Base-by-base conservation (phyloP, 2,329 filamentous ascomycete genomes). In the Alternaria arborescens region DNA sequence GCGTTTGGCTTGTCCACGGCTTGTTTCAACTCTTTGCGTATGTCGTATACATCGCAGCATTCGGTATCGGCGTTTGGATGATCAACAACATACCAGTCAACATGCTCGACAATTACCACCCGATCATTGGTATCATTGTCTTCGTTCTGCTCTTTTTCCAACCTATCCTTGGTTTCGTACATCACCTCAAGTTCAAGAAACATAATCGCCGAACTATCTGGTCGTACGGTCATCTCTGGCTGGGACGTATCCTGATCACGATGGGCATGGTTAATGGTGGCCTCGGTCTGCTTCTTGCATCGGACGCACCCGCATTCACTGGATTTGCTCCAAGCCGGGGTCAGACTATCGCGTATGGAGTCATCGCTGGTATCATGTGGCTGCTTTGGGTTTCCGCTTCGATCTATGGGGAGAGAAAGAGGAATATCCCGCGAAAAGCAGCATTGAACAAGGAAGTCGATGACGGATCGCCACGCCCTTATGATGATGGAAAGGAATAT, bases 241-340 rank as follows among this genome's bases (percentile, higher is more conserved):
- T 86, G 20, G 86, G 86, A 20, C 80, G 86, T 3, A 65, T 78
- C 24, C 75, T 82, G 24, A 81, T 88, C 18, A 77, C 81, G 0
- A 73, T 87, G 2, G 86, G 83, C 2, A 83, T 87, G 58, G 78
- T 87, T 71, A 87, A 87, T 66, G 86, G 83, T 16, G 85, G 85
- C 0, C 74, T 87, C 0, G 86, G 86, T 1, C 78, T 86, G 54
- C 63, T 75, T 1, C 62, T 77, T 41, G 75, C 75, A 4, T 71
- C 66, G 1, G 67, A 74, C 44, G 73, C 73, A 11, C 70, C 70
- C 6, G 58, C 56, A 2, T 61, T 66, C n/a, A 65, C 71, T 0
- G 71, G 64, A 12, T 73, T 72, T 28, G 64, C 64, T 0, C 72
- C 74, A 5, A 72, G 58, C 30, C 60, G 36, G 8, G 67, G 69